Evolutionary conservation across 306 rosid species (phyloP).

Genomic region (Astragalus glycyphyllos): DNA sequence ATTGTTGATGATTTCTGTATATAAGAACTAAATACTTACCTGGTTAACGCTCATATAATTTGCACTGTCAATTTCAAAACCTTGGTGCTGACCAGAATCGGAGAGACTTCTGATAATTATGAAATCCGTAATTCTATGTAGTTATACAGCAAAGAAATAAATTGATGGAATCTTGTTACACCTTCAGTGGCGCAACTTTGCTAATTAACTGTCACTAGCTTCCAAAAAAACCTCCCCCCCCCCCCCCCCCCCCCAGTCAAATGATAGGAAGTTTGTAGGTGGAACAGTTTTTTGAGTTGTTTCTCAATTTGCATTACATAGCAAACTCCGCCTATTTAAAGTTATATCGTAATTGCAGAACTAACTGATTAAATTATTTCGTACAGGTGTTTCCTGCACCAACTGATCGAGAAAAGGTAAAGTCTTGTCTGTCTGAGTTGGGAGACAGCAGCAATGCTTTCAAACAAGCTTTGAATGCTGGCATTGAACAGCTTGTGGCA

Average conservation of each 20-base stretch:
- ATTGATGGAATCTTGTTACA: slow-evolving; percentile 18
- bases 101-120: slow-evolving; percentile 28
- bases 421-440: slow-evolving; percentile 92
- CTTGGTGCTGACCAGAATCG: not conserved
- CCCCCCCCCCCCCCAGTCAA: not conserved
- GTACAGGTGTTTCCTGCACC: slow-evolving; percentile 82
- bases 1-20: slow-evolving; percentile 8
- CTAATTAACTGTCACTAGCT: slow-evolving; percentile 1
- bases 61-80: slow-evolving; percentile 4
- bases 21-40: not conserved
- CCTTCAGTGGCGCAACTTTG: slow-evolving; percentile 13
- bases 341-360: slow-evolving; percentile 6
- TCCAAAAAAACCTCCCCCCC: not conserved
- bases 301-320: not conserved
- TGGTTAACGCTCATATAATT: slow-evolving; percentile 13
- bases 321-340: not conserved
- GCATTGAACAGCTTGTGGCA: slow-evolving; percentile 85
- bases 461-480: slow-evolving; percentile 83
- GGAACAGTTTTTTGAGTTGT: not conserved
- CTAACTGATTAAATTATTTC: slow-evolving; percentile 33
- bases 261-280: not conserved
- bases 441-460: slow-evolving; percentile 85
- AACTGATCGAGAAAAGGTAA: slow-evolving; percentile 81
- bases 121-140: not conserved
- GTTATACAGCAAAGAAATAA: slow-evolving; percentile 22